Base-by-base conservation (phyloP, 2,329 filamentous ascomycete species). In the Zymoseptoria tritici region DNA sequence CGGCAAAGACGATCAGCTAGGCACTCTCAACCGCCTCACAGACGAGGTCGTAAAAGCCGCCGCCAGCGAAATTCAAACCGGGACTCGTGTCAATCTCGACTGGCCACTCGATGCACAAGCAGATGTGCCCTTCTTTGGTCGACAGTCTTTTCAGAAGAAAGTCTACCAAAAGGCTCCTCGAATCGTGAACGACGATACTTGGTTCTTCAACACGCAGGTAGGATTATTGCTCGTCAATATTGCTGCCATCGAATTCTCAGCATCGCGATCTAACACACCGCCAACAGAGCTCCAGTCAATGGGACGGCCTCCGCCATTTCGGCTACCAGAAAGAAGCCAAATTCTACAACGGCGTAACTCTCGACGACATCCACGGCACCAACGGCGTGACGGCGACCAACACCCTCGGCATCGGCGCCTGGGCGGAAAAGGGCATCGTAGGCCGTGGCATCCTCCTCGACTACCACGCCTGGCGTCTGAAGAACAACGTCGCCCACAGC, bases 21-120 rank as follows among this genome's bases (percentile, higher is more conserved):
- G 84, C 9, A 82, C 81, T 22, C 70, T 87, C 20, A 87, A 87
- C 69, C 78, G 83, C 26, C 76, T 87, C 13, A 85, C 82, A 0
- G 76, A 83, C 56, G 75, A 79, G 57, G 72, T 81, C 19, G 81
- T 85, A 20, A 76, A 77, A 9, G 79, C 81, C 1, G 67, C 69
- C 16, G 79, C 82, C 21, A 74, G 73, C 60, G 75, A 75, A 69
- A 84, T 87, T 62, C 74, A 76, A 62, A 82, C 80, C 6, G 84
- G 85, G 49, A 76, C 73, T 29, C 81, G 80, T 29, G 75, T 87
- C 56, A 84, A 81, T 1, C 77, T 86, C 20, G 84, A 87, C 73
- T 84, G 83, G 77, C 78, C 82, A 0, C 76, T 87, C 4, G 77
- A 83, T 71, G 79, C 81, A 9, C 79, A 83, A 69, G 71, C 77